Evolutionary conservation across 306 rosid genomes (phyloP).

Genomic region (Sophora flavescens): DNA sequence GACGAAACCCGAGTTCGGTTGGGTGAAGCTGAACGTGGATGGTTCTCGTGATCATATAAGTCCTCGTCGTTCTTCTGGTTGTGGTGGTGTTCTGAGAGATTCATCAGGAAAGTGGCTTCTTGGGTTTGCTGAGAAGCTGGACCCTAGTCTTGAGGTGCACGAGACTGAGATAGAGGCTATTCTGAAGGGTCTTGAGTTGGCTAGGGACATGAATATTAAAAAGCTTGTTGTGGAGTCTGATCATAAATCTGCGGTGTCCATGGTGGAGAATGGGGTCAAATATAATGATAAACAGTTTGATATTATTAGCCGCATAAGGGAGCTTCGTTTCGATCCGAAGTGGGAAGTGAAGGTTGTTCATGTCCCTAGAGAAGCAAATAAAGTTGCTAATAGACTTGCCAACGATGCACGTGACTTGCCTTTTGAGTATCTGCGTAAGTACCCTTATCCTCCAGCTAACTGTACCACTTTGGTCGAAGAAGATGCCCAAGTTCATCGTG

Average conservation of each 20-base stretch:
- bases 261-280: background rate
- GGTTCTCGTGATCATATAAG: background rate
- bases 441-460: background rate
- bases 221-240: background rate
- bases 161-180: conserved; percentile 1
- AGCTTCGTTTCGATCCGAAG: background rate
- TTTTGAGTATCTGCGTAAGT: background rate
- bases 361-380: background rate
- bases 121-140: background rate
- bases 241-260: background rate
- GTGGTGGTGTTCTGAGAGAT: conserved; percentile 27
- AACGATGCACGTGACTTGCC: background rate
- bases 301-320: background rate
- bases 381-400: conserved; percentile 7
- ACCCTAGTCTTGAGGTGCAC: background rate
- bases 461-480: background rate
- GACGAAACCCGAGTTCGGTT: background rate
- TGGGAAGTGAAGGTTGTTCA: background rate
- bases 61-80: background rate
- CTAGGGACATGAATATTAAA: background rate
- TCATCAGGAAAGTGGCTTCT: background rate
- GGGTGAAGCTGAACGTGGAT: conserved; percentile 11
- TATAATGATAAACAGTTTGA: background rate
- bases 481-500: background rate
- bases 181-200: background rate